Evolutionary conservation across 768 basidiomycete species (phyloP), one percentile per base, ranked within the genome.

Genomic region (Tulasnella sp.): DNA sequence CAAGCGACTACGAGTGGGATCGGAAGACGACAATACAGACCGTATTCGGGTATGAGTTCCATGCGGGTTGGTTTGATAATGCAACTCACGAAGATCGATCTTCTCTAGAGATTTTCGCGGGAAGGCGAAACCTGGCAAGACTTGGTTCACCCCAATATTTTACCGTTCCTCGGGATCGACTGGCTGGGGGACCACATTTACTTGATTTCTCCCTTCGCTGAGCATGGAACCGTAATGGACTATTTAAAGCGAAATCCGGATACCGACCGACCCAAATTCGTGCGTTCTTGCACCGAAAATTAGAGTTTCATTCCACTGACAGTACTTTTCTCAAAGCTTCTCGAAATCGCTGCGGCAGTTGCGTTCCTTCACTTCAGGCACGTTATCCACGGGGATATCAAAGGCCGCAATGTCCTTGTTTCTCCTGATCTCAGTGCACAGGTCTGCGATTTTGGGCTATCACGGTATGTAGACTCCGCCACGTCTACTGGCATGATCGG

Each of bases 371-470:
- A 75, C 19, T 36, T 21, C 9, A 75, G 9, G 10, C 0, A 7
- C 19, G 19, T 75, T 14, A 56, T 75, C 10, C 75, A 75, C 9
- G 75, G 75, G 8, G 75, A 75, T n/a, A 36, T 75, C 1, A 75
- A 75, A 36, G 75, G 44, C 34, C 44, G 44, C 44, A 75, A 75
- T 8, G 75, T 75, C 1, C 27, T 75, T 2, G 34, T 48, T 36
- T 34, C 40, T 7, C 52, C 34, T 27, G 31, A n/a, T 21, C 24
- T 74, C 38, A 21, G 24, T 5, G 44, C 75, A 1, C 44, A 44
- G 9, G 44, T 75, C 44, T 75, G 46, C n/a, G 75, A 75, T 18
- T 75, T 75, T 34, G 75, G 75, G 9, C n/a, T 75, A 36, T 36
- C 75, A 14, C 44, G 52, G 1, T 31, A 38, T 48, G 39, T 31